Conservation (phyloP, 208 protist genomes). For the Leishmania arabica region DNA sequence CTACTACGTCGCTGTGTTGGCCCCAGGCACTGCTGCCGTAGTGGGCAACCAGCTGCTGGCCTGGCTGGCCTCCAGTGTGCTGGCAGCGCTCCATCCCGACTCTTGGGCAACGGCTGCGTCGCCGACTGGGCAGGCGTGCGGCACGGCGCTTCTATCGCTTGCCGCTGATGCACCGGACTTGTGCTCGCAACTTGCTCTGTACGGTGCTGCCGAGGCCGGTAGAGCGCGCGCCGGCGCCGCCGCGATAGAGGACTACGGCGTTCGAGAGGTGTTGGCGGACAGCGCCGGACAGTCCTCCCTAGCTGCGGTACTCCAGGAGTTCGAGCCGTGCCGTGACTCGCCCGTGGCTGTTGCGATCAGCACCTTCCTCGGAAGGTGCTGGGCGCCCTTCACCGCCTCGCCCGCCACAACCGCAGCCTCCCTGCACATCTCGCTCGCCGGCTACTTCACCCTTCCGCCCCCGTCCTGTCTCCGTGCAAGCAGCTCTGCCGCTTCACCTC, state of each 20-base stretch:
- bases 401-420: not conserved
- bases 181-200: not conserved
- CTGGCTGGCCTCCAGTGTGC: slow-evolving; percentile 2
- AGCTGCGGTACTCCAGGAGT: not conserved
- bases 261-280: slow-evolving; percentile 21
- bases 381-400: not conserved
- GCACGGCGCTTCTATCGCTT: not conserved
- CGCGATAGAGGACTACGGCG: slow-evolving; percentile 18
- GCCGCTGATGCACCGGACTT: not conserved
- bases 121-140: not conserved
- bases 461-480: not conserved
- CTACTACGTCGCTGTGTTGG: slow-evolving; percentile 5
- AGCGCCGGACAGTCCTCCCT: not conserved
- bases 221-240: not conserved
- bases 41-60: not conserved
- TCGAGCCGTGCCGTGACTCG: not conserved
- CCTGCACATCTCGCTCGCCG: slow-evolving; percentile 3
- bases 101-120: not conserved
- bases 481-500: not conserved
- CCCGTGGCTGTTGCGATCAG: not conserved
- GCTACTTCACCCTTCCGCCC: slow-evolving; percentile 4
- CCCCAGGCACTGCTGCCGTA: not conserved
- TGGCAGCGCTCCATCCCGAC: slow-evolving; percentile 5
- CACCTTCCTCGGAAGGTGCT: slow-evolving; percentile 12
- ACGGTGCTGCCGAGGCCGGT: not conserved